Percentiles rank a stretch among this genome's conserved stretches.
Evolutionary conservation across 164 flowering plant genomes (phyloP).

Genomic region (Echeveria elegans): DNA sequence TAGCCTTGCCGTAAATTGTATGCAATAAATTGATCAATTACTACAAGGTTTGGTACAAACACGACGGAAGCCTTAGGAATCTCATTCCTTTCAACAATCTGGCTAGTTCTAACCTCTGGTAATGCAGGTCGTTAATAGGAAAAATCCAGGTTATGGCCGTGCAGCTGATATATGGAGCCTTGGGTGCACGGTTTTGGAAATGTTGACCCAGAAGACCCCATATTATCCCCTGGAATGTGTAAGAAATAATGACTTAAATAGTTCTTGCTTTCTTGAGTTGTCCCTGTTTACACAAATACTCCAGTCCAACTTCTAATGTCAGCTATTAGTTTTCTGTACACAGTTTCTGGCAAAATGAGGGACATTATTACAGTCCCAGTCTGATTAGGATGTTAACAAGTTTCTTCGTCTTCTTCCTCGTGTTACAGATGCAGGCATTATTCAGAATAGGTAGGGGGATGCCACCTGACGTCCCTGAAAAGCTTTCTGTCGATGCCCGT

Average conservation of each 20-base stretch:
- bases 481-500: conserved; percentile 61
- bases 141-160: conserved; percentile 68
- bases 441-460: conserved; percentile 65
- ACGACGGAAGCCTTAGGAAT: too few species aligned
- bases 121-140: conserved; percentile 65
- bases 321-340: too few species aligned
- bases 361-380: not conserved
- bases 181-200: conserved; percentile 96
- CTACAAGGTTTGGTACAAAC: too few species aligned
- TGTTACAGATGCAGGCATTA: conserved; percentile 64
- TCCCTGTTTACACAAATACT: too few species aligned
- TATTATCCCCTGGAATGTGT: conserved; percentile 68
- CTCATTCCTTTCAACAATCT: not conserved
- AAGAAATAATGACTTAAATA: too few species aligned
- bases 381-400: not conserved
- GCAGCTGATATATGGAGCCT: conserved; percentile 99
- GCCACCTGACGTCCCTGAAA: conserved; percentile 57
- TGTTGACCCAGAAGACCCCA: conserved; percentile 70
- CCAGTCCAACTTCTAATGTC: not conserved
- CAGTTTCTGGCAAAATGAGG: not conserved
- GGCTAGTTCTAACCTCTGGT: not conserved
- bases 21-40: too few species aligned
- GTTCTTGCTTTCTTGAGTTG: not conserved
- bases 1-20: too few species aligned
- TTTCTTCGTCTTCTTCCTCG: conserved; percentile 7